Percentiles rank a stretch among this genome's conserved stretches.
Conservation (phyloP, 768 basidiomycete genomes). For the Panus rudis region DNA sequence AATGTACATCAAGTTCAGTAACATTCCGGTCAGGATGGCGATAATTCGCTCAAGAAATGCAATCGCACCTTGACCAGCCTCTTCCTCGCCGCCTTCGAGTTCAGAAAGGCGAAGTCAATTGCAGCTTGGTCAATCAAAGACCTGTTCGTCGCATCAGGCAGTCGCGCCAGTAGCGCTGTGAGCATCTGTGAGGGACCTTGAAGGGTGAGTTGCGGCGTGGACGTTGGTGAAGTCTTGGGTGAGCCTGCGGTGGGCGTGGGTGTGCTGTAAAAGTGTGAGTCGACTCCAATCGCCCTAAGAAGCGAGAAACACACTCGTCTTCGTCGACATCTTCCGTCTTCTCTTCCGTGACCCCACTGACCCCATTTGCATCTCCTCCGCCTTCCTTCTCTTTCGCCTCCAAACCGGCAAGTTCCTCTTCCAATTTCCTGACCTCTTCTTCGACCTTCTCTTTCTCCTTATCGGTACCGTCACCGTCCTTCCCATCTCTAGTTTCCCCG, state of each 20-base stretch:
- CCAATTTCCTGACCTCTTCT: constrained; percentile 68
- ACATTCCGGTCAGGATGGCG: background rate
- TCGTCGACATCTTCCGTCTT: constrained; percentile 31
- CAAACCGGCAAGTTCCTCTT: constrained; percentile 70
- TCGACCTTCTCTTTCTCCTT: constrained; percentile 49
- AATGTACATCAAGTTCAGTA: constrained; percentile 8
- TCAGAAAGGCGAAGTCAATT: constrained; percentile 92
- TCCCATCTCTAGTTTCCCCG: constrained; percentile 29
- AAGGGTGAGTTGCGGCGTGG: constrained; percentile 62
- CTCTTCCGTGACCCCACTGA: constrained; percentile 12
- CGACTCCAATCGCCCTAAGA: background rate
- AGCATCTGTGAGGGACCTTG: constrained; percentile 92
- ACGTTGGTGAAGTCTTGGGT: constrained; percentile 52
- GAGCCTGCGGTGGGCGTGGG: constrained; percentile 65
- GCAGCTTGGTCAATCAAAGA: constrained; percentile 88
- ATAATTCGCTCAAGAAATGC: no score
- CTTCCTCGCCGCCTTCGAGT: constrained; percentile 94
- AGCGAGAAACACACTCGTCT: constrained; percentile 32
- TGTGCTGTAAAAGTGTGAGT: constrained; percentile 21
- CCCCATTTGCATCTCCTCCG: constrained; percentile 9
- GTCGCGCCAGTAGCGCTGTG: constrained; percentile 80
- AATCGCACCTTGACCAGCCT: constrained; percentile 70
- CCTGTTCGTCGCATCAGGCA: constrained; percentile 93
- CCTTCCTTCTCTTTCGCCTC: constrained; percentile 19
- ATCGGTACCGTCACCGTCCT: constrained; percentile 31